Conservation (phyloP, 768 basidiomycete genomes). For the Inosperma sp. region DNA sequence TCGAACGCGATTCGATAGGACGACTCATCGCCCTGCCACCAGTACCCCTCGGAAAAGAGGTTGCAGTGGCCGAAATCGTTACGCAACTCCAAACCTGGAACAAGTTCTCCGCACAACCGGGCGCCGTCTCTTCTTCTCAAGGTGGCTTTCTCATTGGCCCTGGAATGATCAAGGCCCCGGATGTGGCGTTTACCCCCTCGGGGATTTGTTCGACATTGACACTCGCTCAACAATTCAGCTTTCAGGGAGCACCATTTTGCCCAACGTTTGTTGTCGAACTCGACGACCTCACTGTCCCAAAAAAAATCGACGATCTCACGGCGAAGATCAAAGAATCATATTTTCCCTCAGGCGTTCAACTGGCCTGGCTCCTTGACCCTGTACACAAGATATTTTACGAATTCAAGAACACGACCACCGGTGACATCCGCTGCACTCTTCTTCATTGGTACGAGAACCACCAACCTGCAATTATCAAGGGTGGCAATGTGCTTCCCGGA, state of each 20-base stretch:
- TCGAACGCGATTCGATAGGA: neutral
- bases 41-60: neutral
- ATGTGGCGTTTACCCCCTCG: neutral
- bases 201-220: neutral
- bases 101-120: neutral
- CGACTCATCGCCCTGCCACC: neutral
- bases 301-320: constrained; percentile 1
- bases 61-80: neutral
- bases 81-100: constrained; percentile 2
- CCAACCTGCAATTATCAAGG: neutral
- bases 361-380: constrained; percentile 2
- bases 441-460: neutral
- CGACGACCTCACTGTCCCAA: neutral
- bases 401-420: neutral
- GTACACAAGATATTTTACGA: neutral
- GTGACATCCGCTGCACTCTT: neutral
- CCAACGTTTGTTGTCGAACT: neutral
- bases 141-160: neutral
- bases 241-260: neutral
- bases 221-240: neutral
- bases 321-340: constrained; percentile 1
- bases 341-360: neutral
- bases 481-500: neutral
- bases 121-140: neutral
- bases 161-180: neutral